Evolutionary conservation across 306 rosid species (phyloP).

Genomic region (Dryas alaskensis): DNA sequence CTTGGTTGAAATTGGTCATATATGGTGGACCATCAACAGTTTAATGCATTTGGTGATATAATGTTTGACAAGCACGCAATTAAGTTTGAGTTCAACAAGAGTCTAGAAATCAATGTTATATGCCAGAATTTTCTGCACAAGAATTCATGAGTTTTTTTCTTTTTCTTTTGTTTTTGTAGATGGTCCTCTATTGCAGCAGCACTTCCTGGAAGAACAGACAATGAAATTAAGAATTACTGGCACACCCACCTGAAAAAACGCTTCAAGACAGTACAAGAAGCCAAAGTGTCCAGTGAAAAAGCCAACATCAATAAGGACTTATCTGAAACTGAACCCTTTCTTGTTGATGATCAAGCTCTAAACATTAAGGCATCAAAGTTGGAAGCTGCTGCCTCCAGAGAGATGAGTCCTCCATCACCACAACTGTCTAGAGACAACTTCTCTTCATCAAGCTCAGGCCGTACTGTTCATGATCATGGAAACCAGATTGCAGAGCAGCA

Average conservation of each 20-base stretch:
- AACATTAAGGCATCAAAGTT: background rate
- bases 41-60: too few species aligned
- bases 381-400: background rate
- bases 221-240: constrained; percentile 43
- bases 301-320: background rate
- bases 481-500: background rate
- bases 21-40: too few species aligned
- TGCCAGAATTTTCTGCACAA: background rate
- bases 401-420: too few species aligned
- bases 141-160: background rate
- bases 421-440: background rate
- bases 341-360: constrained; percentile 1
- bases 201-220: constrained; percentile 43
- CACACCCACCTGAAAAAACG: constrained; percentile 35
- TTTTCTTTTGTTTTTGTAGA: constrained; percentile 10
- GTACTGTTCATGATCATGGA: background rate
- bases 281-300: background rate
- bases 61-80: too few species aligned
- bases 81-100: too few species aligned
- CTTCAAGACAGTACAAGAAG: background rate
- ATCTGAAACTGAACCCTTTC: constrained; percentile 1
- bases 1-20: too few species aligned
- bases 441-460: background rate
- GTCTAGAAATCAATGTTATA: too few species aligned
- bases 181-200: constrained; percentile 44